Base-by-base conservation (phyloP, 225 moss, liverwort and hornwort genomes). In the Physcomitrellopsis africana region DNA sequence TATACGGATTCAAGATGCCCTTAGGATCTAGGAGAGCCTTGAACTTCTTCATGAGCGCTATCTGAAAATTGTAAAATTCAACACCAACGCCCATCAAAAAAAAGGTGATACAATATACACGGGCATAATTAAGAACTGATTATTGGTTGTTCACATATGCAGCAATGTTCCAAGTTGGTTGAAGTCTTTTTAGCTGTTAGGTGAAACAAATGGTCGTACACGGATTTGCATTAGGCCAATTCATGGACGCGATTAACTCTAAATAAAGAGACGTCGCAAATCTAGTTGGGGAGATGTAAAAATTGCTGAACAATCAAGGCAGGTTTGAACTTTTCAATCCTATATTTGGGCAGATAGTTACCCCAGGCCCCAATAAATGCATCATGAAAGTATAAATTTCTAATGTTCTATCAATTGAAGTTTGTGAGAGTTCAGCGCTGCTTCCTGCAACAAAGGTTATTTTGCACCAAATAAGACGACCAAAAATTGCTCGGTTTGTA, bases 1-100 rank as follows among this genome's bases (percentile, higher is more conserved):
- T 99, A 72, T 94, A 99, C n/a, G 97, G 94, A 80, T 99, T 99
- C 66, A 99, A 81, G 74, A 99, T 94, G 75, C 94, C 94, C 23
- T 73, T 72, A 2, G 97, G 93, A 72, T 97, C 97, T 49, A 97
- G 53, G 26, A 90, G 86, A 63, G 74, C 78, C 80, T 97, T 97
- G 65, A 97, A 85, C 72, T 87, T 90, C 70, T 69, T 70, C 97
- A 97, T 97, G 20, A 97, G 75, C 51, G 82, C 71, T 68, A 97
- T 91, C 95, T 95, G 86, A 59, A 82, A 16, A 69, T 73, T 59
- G 55, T 20, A 51, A 72, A 72, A 77, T 60, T 60, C 47, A 70
- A 73, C 68, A 65, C 51, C 57, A 77, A 73, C 53, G 48, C 17
- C 24, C 51, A 53, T 65, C 55, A 71, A 32, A 29, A 65, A 56